Conservation (phyloP, 2,329 filamentous ascomycete species). For the Fusarium tuaranense region DNA sequence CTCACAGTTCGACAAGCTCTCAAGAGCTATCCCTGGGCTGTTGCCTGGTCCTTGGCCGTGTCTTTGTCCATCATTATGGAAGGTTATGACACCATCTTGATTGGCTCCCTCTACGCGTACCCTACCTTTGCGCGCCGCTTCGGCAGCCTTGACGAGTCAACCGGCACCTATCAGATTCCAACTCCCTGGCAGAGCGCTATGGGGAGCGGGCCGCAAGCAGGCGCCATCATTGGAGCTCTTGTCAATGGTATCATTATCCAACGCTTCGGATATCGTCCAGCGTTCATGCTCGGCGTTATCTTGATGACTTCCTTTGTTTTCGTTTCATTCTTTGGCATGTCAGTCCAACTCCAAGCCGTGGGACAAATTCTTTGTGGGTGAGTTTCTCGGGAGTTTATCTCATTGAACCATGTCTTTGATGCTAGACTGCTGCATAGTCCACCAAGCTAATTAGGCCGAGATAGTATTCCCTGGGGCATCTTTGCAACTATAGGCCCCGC, state of each 20-base stretch:
- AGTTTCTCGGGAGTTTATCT: neutral
- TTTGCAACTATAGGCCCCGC: neutral
- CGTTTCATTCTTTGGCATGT: neutral
- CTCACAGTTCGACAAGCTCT: too few relatives aligned
- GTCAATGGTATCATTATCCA: neutral
- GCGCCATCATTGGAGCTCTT: neutral
- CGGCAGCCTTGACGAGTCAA: too few relatives aligned
- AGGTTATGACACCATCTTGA: too few relatives aligned
- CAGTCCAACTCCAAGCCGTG: neutral
- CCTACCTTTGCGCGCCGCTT: too few relatives aligned
- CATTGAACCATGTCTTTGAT: too few relatives aligned
- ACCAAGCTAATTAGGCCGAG: neutral
- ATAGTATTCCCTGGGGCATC: neutral
- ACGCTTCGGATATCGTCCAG: neutral
- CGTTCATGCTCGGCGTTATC: neutral
- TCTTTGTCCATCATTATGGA: too few relatives aligned
- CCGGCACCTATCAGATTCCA: too few relatives aligned
- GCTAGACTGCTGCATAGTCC: too few relatives aligned
- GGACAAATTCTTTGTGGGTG: neutral
- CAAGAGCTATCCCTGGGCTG: too few relatives aligned
- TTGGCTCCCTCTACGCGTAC: too few relatives aligned
- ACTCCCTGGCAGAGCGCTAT: neutral
- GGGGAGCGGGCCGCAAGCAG: neutral
- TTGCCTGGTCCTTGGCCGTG: too few relatives aligned
- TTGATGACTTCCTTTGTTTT: neutral